A percentile compares a stretch with the other conserved stretches of the same genome.
Evolutionary conservation across 192 early-diverging fungal species (phyloP).

Genomic region (Coemansia pectinata): DNA sequence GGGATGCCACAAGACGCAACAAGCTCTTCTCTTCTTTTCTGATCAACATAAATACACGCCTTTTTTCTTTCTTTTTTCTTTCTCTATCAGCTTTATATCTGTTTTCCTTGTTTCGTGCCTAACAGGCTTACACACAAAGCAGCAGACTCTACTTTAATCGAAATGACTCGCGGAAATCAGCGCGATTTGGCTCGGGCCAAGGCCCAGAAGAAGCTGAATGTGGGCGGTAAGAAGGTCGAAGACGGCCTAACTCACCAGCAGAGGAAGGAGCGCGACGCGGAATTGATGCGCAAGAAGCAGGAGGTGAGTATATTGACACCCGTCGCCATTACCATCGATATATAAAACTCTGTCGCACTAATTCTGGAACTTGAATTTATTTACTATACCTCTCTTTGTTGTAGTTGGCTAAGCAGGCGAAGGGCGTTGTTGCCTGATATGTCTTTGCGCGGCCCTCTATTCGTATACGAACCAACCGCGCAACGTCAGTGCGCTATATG

Average conservation of each 20-base stretch:
- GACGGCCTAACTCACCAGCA: constrained; percentile 30
- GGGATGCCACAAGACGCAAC: neutral
- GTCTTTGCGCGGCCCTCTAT: neutral
- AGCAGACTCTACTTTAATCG: neutral
- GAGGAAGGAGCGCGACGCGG: constrained; percentile 49
- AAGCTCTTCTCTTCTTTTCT: neutral
- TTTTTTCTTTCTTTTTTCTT: neutral
- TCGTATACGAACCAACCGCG: neutral
- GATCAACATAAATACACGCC: neutral
- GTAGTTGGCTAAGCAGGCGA: constrained; percentile 7
- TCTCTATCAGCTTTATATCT: neutral
- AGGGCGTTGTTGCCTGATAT: neutral
- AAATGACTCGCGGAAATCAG: constrained; percentile 60
- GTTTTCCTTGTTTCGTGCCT: neutral
- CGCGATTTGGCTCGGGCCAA: constrained; percentile 54
- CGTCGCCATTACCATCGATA: neutral
- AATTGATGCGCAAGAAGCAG: constrained; percentile 56
- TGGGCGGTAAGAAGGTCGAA: constrained; percentile 30
- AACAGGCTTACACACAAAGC: neutral
- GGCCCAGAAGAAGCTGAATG: constrained; percentile 51
- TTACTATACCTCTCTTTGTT: neutral
- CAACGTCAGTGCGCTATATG: neutral
- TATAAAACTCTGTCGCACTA: neutral
- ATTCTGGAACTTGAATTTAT: neutral
- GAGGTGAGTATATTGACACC: constrained; percentile 12